These are phyloP conservation scores for Bodo saltans DNA, from an alignment of 78 protist genomes.

Conservation along the genomic window DNA sequence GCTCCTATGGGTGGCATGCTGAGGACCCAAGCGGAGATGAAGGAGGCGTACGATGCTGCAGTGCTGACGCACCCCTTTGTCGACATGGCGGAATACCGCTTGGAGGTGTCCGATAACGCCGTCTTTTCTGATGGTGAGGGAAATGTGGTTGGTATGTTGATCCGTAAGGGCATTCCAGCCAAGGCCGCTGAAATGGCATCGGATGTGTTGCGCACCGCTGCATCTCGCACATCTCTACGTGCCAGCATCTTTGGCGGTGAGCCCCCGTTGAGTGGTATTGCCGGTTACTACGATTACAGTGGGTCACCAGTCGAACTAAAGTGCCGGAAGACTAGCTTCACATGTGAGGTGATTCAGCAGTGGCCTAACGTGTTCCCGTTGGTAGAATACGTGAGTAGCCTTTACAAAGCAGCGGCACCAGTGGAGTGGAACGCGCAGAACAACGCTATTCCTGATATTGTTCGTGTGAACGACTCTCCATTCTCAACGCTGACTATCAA, in stretches of 20 bases:
- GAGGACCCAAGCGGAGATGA: too few species aligned
- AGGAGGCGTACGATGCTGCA: background rate
- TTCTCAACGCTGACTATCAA: slow-evolving; percentile 24
- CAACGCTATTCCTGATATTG: slow-evolving; percentile 9
- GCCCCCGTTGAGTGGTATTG: slow-evolving; percentile 21
- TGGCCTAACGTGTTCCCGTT: background rate
- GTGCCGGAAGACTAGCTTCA: slow-evolving; percentile 23
- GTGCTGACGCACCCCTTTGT: background rate
- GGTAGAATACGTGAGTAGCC: background rate
- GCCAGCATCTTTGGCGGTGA: background rate
- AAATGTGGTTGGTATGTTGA: background rate
- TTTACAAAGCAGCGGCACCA: background rate
- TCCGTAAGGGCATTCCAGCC: background rate
- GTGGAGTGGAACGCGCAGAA: background rate
- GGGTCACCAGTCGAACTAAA: background rate
- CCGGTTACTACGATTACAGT: slow-evolving; percentile 22
- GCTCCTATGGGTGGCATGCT: too few species aligned
- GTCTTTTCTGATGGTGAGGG: background rate
- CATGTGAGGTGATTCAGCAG: background rate
- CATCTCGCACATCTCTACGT: background rate
- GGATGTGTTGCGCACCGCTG: background rate
- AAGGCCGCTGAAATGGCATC: background rate
- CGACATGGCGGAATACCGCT: background rate
- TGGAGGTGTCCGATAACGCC: background rate
- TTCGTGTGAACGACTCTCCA: background rate